Percentiles rank a stretch among this genome's conserved stretches.
phyloP scores from a whole-genome alignment of 2,329 filamentous ascomycete genomes.

The Aureobasidium uvarum region DNA sequence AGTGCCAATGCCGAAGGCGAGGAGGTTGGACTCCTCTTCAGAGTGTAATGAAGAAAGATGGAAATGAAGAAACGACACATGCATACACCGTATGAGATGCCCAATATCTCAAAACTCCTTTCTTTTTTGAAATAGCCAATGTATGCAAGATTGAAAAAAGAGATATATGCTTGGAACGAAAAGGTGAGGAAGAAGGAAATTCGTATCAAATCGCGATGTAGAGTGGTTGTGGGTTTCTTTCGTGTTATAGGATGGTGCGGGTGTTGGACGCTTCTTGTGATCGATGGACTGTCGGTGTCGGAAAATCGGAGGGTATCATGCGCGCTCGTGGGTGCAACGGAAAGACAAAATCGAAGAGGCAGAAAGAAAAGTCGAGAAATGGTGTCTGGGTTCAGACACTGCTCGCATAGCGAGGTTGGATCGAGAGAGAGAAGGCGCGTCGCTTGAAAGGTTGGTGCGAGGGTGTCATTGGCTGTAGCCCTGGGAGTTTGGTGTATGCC shows the following conservation, averaged over 20 bases:
- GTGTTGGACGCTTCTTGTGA: neutral
- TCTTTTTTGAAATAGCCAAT: neutral
- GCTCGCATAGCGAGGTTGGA: constrained; percentile 1
- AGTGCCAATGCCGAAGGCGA: neutral
- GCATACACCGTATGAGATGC: neutral
- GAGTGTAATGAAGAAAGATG: neutral
- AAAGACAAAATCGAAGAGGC: constrained; percentile 1
- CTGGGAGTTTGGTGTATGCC: constrained; percentile 1
- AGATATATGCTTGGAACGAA: neutral
- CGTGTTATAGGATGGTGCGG: neutral
- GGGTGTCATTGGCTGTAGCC: neutral
- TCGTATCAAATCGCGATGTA: neutral
- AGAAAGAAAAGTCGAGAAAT: constrained; percentile 2
- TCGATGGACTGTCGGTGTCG: constrained; percentile 18
- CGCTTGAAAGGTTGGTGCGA: neutral
- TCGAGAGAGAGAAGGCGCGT: neutral
- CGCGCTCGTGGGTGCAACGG: constrained; percentile 16
- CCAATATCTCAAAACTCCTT: neutral
- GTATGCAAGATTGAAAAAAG: neutral
- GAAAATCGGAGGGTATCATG: constrained; percentile 13
- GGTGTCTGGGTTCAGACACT: neutral
- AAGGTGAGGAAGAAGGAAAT: neutral
- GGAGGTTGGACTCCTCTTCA: neutral
- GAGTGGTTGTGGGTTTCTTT: neutral
- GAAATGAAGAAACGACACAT: neutral